Evolutionary conservation across 176 grass and related monocot genomes (phyloP).

Genomic region (Phoenix dactylifera): DNA sequence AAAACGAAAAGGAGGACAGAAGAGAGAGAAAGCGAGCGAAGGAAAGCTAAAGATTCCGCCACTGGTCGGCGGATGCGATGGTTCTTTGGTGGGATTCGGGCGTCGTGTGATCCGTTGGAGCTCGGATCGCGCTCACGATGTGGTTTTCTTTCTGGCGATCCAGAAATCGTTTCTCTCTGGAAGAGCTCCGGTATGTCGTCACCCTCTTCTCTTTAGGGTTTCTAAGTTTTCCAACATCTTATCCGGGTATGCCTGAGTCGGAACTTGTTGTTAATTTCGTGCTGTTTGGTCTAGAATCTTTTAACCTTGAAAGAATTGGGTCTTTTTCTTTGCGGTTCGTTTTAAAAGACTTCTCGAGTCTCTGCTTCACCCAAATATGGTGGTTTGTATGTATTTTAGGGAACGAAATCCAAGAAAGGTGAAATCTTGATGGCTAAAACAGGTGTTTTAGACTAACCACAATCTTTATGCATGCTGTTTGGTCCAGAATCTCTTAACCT

Average conservation of each 20-base stretch:
- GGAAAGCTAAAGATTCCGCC: neutral
- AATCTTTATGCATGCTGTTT: no score
- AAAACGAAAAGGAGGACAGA: neutral
- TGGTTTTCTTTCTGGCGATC: constrained; percentile 82
- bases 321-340: no score
- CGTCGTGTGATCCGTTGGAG: constrained; percentile 3
- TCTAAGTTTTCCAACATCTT: constrained; percentile 2
- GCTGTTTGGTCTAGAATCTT: no score
- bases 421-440: no score
- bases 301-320: no score
- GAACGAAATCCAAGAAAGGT: no score
- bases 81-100: constrained; percentile 6
- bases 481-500: no score
- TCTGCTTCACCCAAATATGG: no score
- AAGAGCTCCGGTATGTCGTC: constrained; percentile 74
- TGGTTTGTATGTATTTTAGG: no score
- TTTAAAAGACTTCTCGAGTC: no score
- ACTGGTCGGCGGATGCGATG: neutral
- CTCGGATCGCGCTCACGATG: constrained; percentile 35
- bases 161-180: constrained; percentile 88
- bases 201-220: constrained; percentile 12
- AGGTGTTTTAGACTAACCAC: no score
- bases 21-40: neutral
- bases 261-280: neutral
- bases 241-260: neutral